Percentiles rank a stretch among this genome's conserved stretches.
Conservation (phyloP, 345 rosid genomes). For the Euphorbia tirucalli region DNA sequence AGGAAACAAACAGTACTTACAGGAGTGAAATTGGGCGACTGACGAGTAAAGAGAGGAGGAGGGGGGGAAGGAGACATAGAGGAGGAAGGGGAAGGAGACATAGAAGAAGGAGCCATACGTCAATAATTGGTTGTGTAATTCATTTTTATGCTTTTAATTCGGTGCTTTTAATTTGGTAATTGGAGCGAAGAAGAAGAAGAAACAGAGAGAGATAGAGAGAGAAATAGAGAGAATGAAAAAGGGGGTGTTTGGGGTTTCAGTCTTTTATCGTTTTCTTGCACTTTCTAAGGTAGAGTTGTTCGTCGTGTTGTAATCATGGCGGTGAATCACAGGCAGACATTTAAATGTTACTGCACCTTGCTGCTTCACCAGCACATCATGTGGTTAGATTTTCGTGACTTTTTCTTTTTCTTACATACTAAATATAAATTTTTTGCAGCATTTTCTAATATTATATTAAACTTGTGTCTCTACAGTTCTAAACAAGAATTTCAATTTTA, state of each 20-base stretch:
- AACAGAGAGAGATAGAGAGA: background rate
- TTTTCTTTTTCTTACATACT: background rate
- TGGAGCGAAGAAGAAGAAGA: background rate
- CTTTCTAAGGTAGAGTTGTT: constrained; percentile 26
- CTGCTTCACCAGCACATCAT: background rate
- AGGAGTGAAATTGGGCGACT: constrained; percentile 60
- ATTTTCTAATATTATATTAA: background rate
- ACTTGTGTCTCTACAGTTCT: too few relatives aligned
- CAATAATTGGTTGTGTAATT: background rate
- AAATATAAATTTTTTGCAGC: background rate
- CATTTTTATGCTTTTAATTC: background rate
- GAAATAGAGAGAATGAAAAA: background rate
- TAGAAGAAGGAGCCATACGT: constrained; percentile 64
- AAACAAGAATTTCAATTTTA: too few relatives aligned
- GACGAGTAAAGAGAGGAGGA: constrained; percentile 44
- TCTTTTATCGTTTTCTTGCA: constrained; percentile 34
- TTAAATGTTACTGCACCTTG: constrained; percentile 1
- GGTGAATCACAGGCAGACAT: constrained; percentile 21
- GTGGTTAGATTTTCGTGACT: background rate
- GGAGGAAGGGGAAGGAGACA: constrained; percentile 56
- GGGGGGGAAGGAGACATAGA: constrained; percentile 40
- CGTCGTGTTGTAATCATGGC: constrained; percentile 52
- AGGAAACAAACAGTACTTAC: constrained; percentile 50
- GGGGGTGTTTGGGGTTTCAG: constrained; percentile 17
- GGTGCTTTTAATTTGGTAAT: background rate